These are phyloP conservation scores for Rhizophagus clarus DNA, from an alignment of 192 early-diverging fungal genomes.

Conservation along the genomic window DNA sequence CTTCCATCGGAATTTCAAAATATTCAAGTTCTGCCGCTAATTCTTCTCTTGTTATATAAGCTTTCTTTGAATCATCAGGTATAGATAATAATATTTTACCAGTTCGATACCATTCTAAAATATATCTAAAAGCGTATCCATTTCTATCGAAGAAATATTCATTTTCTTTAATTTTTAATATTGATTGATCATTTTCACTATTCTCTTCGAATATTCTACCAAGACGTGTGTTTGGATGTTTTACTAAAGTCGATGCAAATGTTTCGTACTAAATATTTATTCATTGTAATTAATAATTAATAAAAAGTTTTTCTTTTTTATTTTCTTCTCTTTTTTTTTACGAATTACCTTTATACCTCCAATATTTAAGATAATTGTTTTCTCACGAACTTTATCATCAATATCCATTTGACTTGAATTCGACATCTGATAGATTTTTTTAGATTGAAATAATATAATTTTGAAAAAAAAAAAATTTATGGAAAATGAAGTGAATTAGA, in stretches of 20 bases:
- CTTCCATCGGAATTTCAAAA: not conserved
- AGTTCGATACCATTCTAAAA: constrained; percentile 18
- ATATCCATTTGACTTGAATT: not conserved
- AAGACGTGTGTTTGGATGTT: constrained; percentile 4
- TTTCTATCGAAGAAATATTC: constrained; percentile 29
- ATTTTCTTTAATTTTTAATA: not conserved
- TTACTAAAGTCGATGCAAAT: not conserved
- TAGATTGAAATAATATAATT: too few relatives aligned
- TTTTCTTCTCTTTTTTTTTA: not conserved
- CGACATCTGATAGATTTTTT: not conserved
- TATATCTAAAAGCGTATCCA: constrained; percentile 15
- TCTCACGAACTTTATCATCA: not conserved
- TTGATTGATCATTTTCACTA: too few relatives aligned
- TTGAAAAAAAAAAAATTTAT: too few relatives aligned
- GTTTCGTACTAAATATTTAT: constrained; percentile 10
- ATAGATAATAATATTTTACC: not conserved
- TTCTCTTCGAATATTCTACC: constrained; percentile 12
- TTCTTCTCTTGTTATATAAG: not conserved
- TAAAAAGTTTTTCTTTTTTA: not conserved
- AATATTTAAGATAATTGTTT: not conserved
- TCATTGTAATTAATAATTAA: not conserved
- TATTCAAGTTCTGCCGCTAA: not conserved
- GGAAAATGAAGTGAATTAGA: too few relatives aligned
- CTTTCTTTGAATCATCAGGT: not conserved
- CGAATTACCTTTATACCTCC: not conserved